Evolutionary conservation across 2,329 filamentous ascomycete genomes (phyloP).

Genomic region (Penicillium polonicum): DNA sequence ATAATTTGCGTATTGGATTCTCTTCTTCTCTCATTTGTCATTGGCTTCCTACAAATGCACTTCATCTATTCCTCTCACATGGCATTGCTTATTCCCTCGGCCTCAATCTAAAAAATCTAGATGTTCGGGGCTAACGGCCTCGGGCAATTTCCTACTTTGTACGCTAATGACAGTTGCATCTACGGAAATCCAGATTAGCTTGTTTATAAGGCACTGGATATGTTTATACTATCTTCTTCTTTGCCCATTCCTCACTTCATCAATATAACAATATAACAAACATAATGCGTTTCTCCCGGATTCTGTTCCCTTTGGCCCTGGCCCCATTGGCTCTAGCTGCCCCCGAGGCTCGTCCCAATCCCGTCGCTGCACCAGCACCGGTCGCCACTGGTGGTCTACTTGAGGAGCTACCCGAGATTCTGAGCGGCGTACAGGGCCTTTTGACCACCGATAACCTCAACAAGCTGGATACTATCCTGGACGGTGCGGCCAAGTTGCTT

Average conservation of each 20-base stretch:
- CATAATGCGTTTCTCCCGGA: conserved; percentile 24
- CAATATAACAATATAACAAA: neutral
- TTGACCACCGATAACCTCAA: conserved; percentile 20
- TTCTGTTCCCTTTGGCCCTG: conserved; percentile 20
- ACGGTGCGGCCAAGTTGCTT: conserved; percentile 25
- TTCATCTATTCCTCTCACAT: conserved; percentile 1
- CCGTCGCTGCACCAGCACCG: conserved; percentile 25
- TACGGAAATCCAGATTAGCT: neutral
- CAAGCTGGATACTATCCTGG: conserved; percentile 23
- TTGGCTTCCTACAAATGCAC: neutral
- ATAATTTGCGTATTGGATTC: neutral
- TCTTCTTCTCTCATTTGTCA: neutral
- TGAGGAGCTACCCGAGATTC: conserved; percentile 26
- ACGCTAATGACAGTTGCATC: too few relatives aligned
- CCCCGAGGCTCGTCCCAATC: conserved; percentile 24
- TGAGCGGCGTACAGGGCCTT: conserved; percentile 22
- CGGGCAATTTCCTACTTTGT: neutral
- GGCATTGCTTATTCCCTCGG: conserved; percentile 5
- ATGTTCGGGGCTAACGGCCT: neutral
- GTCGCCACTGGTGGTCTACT: conserved; percentile 24
- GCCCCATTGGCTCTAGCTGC: conserved; percentile 21
- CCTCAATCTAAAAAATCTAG: neutral
- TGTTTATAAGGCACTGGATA: conserved; percentile 8
- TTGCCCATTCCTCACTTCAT: neutral
- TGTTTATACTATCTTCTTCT: neutral